Evolutionary conservation across 1,139 yeast genomes (phyloP), one percentile per base, ranked within the genome.

Genomic region (Taphrina deformans): DNA sequence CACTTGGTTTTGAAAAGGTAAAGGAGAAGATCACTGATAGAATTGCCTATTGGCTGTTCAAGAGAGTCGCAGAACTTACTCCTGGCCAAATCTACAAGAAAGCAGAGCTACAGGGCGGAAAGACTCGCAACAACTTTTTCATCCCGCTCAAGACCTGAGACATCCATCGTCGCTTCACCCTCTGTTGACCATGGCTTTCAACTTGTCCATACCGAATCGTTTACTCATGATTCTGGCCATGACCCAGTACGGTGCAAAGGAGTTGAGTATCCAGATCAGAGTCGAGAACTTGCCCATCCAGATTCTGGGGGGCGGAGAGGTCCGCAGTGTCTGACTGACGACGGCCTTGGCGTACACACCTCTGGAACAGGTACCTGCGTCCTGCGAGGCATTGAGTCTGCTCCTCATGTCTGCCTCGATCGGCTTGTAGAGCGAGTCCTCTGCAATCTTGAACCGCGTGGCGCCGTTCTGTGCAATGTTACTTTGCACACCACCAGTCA

Each of bases 11-110:
- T 70, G 70, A 67, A 3, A 71, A 79, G 51, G 66, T 79, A 2
- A 74, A 78, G 65, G 78, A 80, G 65, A 83, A 88, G 69, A 83
- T 83, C 67, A 86, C 96, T 0, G 80, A 81, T 62, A 90, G 91
- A 72, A 81, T 92, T n/a, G 88, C 86, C 0, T 92, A 92, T 73
- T 84, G 92, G 85, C 78, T 90, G 10, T 86, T 82, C 70, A 78
- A 66, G 81, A 84, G 85, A 18, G 55, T 40, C 7, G 44, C 44
- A 7, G 56, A 45, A 10, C 23, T 48, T 5, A 10, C 18, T n/a
- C 27, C 63, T 2, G 63, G 27, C 29, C 38, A 58, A 21, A 21
- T n/a, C 33, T 64, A 55, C 64, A 64, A 51, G 29, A 64, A 64
- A 51, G 41, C 44, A n/a, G 62, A 50, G 33, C 55, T 50, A 23